Percentiles rank a stretch among this genome's conserved stretches.
These are phyloP conservation scores for Gymnopilus dilepis DNA, from an alignment of 768 basidiomycete genomes.

Conservation along the genomic window DNA sequence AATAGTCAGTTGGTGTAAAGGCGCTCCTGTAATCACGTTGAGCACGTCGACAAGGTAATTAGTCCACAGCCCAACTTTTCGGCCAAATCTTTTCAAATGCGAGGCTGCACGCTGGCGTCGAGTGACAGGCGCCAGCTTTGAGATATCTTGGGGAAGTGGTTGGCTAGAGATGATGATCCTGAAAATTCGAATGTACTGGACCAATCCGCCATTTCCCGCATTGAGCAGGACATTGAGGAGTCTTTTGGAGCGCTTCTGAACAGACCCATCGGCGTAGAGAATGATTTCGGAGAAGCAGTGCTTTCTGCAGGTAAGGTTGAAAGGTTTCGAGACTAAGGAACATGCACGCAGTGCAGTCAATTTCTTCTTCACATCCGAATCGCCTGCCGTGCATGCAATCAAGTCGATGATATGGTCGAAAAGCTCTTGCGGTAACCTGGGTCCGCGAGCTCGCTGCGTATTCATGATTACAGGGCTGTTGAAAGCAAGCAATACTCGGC, in stretches of 20 bases:
- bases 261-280: background rate
- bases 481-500: too few species aligned
- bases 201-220: background rate
- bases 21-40: background rate
- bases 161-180: background rate
- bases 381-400: background rate
- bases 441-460: too few species aligned
- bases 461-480: too few species aligned
- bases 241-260: background rate
- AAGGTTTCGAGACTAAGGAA: background rate
- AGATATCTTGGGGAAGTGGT: background rate
- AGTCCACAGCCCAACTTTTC: background rate
- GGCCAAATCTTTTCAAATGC: background rate
- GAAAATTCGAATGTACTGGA: background rate
- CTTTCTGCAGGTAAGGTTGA: background rate
- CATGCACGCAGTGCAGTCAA: background rate
- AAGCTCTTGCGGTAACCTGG: background rate
- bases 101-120: background rate
- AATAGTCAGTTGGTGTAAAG: background rate
- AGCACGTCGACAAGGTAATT: background rate
- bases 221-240: background rate
- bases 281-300: background rate
- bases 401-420: slow-evolving; percentile 4
- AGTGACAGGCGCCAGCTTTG: background rate
- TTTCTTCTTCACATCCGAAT: background rate